These are phyloP conservation scores for Licmophora abbreviata DNA, from an alignment of 108 stramenopile genomes.

Conservation along the genomic window DNA sequence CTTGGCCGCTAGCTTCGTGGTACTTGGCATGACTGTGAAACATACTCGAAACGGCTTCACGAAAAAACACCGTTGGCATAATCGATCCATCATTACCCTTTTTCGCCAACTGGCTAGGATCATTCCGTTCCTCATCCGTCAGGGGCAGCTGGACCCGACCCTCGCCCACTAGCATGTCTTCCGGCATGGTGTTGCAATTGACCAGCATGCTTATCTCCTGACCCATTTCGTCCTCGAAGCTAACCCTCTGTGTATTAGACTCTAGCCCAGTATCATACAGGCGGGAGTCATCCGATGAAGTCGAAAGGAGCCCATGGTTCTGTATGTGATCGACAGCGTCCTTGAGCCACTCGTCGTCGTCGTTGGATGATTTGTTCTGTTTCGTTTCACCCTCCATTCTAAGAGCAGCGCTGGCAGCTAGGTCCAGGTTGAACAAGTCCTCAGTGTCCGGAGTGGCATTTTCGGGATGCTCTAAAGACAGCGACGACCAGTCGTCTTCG, in stretches of 20 bases:
- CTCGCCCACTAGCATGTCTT: conserved; percentile 39
- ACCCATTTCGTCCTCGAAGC: conserved; percentile 30
- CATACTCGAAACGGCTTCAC: conserved; percentile 34
- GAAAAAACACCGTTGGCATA: conserved; percentile 43
- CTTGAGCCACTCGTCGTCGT: conserved; percentile 30
- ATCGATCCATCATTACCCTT: conserved; percentile 12
- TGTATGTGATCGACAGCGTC: conserved; percentile 29
- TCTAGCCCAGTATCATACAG: conserved; percentile 27
- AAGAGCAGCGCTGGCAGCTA: conserved; percentile 13
- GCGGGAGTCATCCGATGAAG: conserved; percentile 6
- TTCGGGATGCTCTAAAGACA: conserved; percentile 12
- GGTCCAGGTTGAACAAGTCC: conserved; percentile 9
- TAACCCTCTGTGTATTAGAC: conserved; percentile 5
- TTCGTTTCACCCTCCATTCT: background rate
- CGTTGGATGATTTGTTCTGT: conserved; percentile 1
- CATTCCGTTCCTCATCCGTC: conserved; percentile 38
- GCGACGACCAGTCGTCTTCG: conserved; percentile 30
- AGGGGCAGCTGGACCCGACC: conserved; percentile 55
- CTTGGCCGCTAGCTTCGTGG: conserved; percentile 4
- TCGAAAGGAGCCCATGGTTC: conserved; percentile 10
- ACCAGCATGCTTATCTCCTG: conserved; percentile 63
- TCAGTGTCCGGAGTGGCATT: conserved; percentile 9
- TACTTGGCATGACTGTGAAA: conserved; percentile 46
- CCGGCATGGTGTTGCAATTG: conserved; percentile 63
- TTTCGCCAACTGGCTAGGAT: conserved; percentile 29